Base-by-base conservation (phyloP, 768 basidiomycete genomes). In the Tricholoma terreum region DNA sequence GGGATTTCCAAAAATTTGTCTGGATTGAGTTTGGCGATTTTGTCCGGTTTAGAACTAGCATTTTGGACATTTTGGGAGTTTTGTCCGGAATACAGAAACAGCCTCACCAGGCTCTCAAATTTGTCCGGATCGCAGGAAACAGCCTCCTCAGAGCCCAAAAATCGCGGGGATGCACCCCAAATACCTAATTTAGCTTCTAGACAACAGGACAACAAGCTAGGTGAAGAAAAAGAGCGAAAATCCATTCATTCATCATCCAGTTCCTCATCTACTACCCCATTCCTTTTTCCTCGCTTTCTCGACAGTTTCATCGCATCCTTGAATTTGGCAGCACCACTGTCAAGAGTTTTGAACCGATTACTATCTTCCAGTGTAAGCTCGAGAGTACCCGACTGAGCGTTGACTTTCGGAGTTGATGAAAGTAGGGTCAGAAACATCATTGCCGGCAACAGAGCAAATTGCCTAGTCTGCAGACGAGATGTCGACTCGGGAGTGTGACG, bases 391-490 rank as follows among this genome's bases (percentile, higher is more conserved):
- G 24, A 27, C 24, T 27, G 24, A 27, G 24, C 3, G 6, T 27
- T 27, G 24, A 27, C 24, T 6, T 27, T 27, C 6, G 24, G 24
- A 27, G 24, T 3, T 27, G 24, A 27, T 6, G 3, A 27, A 27
- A 6, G 24, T 27, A 27, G 24, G 24, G 24, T 27, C 2, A 27
- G 24, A 27, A 27, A 27, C 24, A 27, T n/a, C n/a, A n/a, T n/a
- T n/a, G n/a, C n/a, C n/a, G 0, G 73, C 72, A n/a, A 74, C 63
- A 33, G 31, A 6, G 31, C 31, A 33, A 33, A 33, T 10, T 33
- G 31, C 31, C 31, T 6, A 6, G 31, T 33, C 31, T 33, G 31
- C 31, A 33, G 10, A 10, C 10, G 31, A 33, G 10, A 33, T 5
- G 31, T 33, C 31, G 5, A 5, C 10, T 33, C 10, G 31, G 31